These are phyloP conservation scores for Plasmodium ovale DNA, from an alignment of 169 alveolate species.

Conservation along the genomic window DNA sequence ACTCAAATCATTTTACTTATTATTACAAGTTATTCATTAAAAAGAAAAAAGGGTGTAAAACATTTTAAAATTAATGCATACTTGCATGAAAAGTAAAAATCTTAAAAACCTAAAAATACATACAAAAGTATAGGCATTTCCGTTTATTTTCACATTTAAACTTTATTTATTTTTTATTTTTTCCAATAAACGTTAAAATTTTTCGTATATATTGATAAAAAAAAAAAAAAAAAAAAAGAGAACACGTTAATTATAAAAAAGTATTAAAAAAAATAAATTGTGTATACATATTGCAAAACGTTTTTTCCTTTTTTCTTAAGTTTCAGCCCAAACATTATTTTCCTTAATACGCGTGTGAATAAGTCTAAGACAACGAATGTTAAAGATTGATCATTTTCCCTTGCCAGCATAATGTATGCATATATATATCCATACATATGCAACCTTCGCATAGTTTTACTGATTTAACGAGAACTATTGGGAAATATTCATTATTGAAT, in stretches of 20 bases:
- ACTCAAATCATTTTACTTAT: too few relatives aligned
- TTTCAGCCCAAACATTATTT: neutral
- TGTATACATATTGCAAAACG: too few relatives aligned
- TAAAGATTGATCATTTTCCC: too few relatives aligned
- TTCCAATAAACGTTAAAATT: neutral
- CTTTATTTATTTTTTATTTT: constrained; percentile 2
- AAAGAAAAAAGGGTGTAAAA: neutral
- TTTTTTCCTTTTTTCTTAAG: neutral
- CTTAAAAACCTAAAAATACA: constrained; percentile 42
- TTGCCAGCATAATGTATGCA: neutral
- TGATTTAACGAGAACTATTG: too few relatives aligned
- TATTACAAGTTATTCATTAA: neutral
- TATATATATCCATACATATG: neutral
- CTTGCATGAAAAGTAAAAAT: constrained; percentile 5
- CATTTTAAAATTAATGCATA: too few relatives aligned
- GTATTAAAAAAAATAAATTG: too few relatives aligned
- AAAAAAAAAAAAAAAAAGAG: too few relatives aligned
- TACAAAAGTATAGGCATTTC: neutral
- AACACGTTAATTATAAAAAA: too few relatives aligned
- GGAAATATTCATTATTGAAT: too few relatives aligned
- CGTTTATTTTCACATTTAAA: neutral
- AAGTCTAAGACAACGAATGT: neutral
- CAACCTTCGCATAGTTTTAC: neutral
- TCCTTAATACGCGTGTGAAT: neutral
- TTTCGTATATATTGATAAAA: too few relatives aligned